Evolutionary conservation across 140 eudicot genomes (phyloP), one percentile per base, ranked within the genome.

Genomic region (Oenanthe javanica): DNA sequence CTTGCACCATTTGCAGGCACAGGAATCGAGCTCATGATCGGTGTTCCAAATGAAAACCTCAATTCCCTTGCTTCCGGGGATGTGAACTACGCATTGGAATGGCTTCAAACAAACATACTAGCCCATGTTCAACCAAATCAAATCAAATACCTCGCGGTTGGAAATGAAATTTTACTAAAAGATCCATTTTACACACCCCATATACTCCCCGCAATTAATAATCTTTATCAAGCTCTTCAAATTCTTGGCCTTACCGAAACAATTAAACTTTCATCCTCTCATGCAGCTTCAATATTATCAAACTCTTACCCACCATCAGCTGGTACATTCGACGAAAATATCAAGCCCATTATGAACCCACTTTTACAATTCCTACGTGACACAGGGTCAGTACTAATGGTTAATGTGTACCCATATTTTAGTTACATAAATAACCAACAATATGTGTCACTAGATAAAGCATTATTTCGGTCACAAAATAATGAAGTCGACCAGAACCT

Each of bases 251-350:
- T 90, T 14, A 38, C 81, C 13, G 83, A 87, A 18, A 80, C 55
- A 16, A 82, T 92, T 5, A 92, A 87, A 49, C 77, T 92, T 8
- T 92, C 97, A 12, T 82, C 96, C 0, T 78, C 93, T 6, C 91
- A 90, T 42, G 96, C 93, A 5, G 83, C 92, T 51, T 83, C 90
- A 5, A 77, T 92, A 1, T 80, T 92, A 25, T 77, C 88, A 25
- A 88, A 78, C 48, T 92, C 97, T 0, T 92, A 84, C 77, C 96
- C 97, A 21, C 96, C 96, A 18, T 92, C 96, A 9, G 72, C 87
- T 55, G 88, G 93, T 40, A 47, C 80, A 1, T 93, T 89, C 52
- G 85, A 85, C 57, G 86, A 88, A 45, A 80, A 79, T 59, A 51
- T 87, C 21, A 59, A 25, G 77, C 84, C 91, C 2, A 75, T 79